Base-by-base conservation (phyloP, 1,284 basidiomycete genomes). In the Tilletia setariae region DNA sequence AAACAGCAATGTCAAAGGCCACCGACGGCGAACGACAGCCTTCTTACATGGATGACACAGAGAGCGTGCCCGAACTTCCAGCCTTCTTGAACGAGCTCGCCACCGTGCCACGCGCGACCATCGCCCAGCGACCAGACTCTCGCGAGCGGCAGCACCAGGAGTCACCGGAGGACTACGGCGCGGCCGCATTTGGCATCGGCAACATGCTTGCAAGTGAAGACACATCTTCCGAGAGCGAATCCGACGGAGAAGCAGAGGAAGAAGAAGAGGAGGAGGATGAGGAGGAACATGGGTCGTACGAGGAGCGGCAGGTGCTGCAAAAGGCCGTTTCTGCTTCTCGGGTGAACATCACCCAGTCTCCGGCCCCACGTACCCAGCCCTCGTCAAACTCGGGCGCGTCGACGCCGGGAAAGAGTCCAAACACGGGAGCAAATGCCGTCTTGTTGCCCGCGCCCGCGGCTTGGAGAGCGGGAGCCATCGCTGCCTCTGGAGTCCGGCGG, bases 21-120 rank as follows among this genome's bases (percentile, higher is more conserved):
- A 7, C 53, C 53, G 53, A 59, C 25, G 25, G 6, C 15, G 53
- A 15, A 11, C 16, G 21, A 53, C 49, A 53, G 15, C 23, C 11
- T 28, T 1, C 4, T 11, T 19, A 59, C 8, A 30, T 7, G 9
- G 53, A 59, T 9, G 53, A 59, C 53, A 28, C 25, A 15, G 16
- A 30, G 23, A 59, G 53, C 53, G 32, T 59, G 53, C n/a, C n/a
- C n/a, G 53, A 59, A 30, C 1, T 59, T 15, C 53, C 53, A 15
- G 32, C 53, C 1, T 59, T 59, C 53, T 9, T 59, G 23, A 59
- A 59, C 53, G 53, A 59, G 53, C 53, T 59, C 8, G 21, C 16
- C 25, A 59, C 25, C 15, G 53, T 30, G 8, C 9, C 53, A 28
- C 53, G 23, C 19, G 23, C 53, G 25, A 15, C 2, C 11, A 9